These are phyloP conservation scores for Cercospora zeina DNA, from an alignment of 2,329 filamentous ascomycete genomes.

Conservation along the genomic window DNA sequence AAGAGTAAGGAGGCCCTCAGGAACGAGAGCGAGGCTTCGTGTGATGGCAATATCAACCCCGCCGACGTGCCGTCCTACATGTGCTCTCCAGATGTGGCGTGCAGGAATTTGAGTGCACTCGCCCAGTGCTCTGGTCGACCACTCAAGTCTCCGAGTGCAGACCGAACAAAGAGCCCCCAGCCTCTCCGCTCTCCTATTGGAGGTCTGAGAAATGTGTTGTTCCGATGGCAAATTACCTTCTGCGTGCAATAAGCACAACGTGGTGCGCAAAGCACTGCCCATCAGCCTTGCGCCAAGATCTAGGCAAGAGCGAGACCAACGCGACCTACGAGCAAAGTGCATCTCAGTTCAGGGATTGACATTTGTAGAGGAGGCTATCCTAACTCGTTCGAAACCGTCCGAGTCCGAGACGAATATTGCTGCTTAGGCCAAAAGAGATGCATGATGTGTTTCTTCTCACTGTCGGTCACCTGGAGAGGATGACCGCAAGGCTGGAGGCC, in stretches of 20 bases:
- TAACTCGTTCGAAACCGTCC: not conserved
- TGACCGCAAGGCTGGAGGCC: not conserved
- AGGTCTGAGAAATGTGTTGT: too few species aligned
- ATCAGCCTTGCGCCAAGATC: not conserved
- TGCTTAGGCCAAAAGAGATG: not conserved
- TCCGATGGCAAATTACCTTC: too few species aligned
- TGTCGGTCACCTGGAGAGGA: not conserved
- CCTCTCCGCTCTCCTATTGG: not conserved
- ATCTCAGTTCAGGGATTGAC: not conserved
- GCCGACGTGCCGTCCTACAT: not conserved
- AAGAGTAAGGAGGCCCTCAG: too few species aligned
- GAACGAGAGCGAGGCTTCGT: too few species aligned
- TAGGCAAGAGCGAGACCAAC: not conserved
- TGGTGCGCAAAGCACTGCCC: not conserved
- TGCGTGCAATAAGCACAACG: too few species aligned
- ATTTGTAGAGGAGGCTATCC: not conserved
- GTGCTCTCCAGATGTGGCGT: not conserved
- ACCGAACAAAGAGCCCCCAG: too few species aligned
- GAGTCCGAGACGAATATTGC: not conserved
- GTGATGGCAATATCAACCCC: too few species aligned
- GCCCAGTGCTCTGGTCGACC: not conserved
- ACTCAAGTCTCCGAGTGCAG: too few species aligned
- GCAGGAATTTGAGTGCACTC: not conserved
- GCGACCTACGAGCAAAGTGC: not conserved
- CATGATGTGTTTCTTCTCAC: not conserved